phyloP scores from a whole-genome alignment of 2,329 filamentous ascomycete genomes.

The Parasarocladium wereldwijsianum region DNA sequence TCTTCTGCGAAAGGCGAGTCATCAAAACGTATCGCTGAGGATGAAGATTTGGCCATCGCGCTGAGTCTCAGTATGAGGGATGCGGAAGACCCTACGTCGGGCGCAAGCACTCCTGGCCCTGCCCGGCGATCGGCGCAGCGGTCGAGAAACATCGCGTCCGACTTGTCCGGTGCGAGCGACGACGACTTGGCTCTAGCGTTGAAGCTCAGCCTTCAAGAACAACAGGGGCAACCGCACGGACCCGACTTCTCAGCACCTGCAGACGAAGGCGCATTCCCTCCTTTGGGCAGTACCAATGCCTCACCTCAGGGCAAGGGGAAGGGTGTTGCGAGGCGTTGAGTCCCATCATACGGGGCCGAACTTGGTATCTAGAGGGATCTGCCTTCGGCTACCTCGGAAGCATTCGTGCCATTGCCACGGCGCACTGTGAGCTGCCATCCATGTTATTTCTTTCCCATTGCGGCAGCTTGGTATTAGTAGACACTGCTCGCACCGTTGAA shows the following conservation, averaged over 20 bases:
- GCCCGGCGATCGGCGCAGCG: constrained; percentile 7
- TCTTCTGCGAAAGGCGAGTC: constrained; percentile 11
- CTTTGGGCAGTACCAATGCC: not conserved
- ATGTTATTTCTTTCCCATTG: no score
- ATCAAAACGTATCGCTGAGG: constrained; percentile 13
- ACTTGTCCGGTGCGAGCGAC: no score
- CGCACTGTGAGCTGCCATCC: no score
- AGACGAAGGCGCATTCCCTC: constrained; percentile 6
- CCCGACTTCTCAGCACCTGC: no score
- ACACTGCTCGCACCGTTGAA: no score
- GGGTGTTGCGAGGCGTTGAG: no score
- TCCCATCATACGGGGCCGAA: no score
- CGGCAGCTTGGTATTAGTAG: no score
- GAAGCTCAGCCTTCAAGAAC: constrained; percentile 1
- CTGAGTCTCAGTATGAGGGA: constrained; percentile 45
- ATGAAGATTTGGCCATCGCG: constrained; percentile 46
- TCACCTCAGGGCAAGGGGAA: constrained; percentile 12
- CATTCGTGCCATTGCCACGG: no score
- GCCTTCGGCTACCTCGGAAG: no score
- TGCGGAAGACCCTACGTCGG: constrained; percentile 17
- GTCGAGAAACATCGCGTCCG: constrained; percentile 9
- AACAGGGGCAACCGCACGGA: constrained; percentile 2
- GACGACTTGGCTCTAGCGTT: constrained; percentile 2
- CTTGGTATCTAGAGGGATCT: no score
- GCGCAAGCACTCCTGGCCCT: no score